Evolutionary conservation across 2,329 filamentous ascomycete species (phyloP), one percentile per base, ranked within the genome.

Genomic region (Plectosphaerella cucumerina): DNA sequence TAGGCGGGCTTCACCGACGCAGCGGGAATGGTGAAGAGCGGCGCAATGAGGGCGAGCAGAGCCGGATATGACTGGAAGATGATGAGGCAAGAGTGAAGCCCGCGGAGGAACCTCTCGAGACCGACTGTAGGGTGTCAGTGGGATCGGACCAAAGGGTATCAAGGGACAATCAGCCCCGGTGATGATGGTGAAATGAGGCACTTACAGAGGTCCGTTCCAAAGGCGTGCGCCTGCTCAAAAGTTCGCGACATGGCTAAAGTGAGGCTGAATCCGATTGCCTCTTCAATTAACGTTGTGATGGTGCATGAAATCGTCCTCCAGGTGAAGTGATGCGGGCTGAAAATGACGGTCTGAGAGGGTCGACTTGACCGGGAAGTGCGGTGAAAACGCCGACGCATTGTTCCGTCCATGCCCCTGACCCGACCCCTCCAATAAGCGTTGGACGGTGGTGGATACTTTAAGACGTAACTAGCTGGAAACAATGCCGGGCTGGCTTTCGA

Each of bases 81-180:
- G 50, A 77, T 71, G 53, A 74, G 65, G 26, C 74, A 48, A 43
- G 79, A 65, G 64, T 86, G 82, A 43, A 84, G 58, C 50, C 83
- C 69, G 44, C 84, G 80, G 56, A 87, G 70, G 49, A 75, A 71
- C 52, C 83, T 79, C 64, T 87, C 84, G 2, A 86, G 70, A 5
- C 82, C 83, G 59, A 74, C 82, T 83, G 57, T n/a, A 33, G 31
- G 12, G 23, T 26, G 22, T 53, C 17, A 51, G 53, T 33, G 44
- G 5, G 12, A 34, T 9, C 42, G 31, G 8, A 34, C 31, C 31
- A 8, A 14, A 34, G 8, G 14, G 14, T 34, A 34, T 34, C 31
- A 34, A 34, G 31, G 14, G 31, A 34, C 31, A 14, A 8, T 34
- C 31, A 37, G 35, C 14, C 17, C 15, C 3, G 4, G 35, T 17